Evolutionary conservation across 78 protist species (phyloP).

Genomic region (Dictyostelium firmibasis): DNA sequence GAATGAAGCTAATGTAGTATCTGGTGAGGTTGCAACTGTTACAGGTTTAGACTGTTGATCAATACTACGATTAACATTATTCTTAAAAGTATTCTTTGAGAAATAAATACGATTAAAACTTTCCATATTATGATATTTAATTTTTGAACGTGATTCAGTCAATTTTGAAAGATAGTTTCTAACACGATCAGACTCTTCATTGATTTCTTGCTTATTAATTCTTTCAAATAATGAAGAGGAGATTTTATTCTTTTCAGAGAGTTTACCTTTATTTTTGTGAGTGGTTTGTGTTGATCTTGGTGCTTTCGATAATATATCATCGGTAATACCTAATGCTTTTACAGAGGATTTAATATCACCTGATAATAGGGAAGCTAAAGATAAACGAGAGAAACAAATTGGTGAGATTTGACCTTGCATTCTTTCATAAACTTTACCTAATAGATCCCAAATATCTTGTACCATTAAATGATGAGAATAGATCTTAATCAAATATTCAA

Average conservation of each 20-base stretch:
- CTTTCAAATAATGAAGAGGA: conserved; percentile 60
- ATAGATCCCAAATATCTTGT: conserved; percentile 33
- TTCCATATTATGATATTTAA: conserved; percentile 31
- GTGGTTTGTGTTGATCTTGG: neutral
- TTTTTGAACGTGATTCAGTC: neutral
- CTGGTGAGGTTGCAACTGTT: neutral
- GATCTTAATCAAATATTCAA: conserved; percentile 67
- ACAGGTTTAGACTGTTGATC: neutral
- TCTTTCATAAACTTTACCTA: conserved; percentile 12
- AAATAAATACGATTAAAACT: neutral
- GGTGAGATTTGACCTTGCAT: conserved; percentile 50
- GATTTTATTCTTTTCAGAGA: conserved; percentile 51
- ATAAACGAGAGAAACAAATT: conserved; percentile 25
- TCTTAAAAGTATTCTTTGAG: conserved; percentile 21
- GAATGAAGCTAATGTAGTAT: neutral
- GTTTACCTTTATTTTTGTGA: conserved; percentile 56
- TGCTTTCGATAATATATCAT: conserved; percentile 42
- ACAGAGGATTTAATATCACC: conserved; percentile 54
- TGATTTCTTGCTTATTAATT: conserved; percentile 61
- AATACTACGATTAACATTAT: neutral
- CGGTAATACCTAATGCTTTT: conserved; percentile 51
- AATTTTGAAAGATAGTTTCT: conserved; percentile 1
- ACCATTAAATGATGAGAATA: conserved; percentile 59
- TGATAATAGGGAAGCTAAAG: conserved; percentile 15
- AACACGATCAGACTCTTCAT: conserved; percentile 57